A percentile compares a stretch with the other conserved stretches of the same genome.
Evolutionary conservation across 2,329 filamentous ascomycete species (phyloP).

Genomic region (Fusarium sp.): DNA sequence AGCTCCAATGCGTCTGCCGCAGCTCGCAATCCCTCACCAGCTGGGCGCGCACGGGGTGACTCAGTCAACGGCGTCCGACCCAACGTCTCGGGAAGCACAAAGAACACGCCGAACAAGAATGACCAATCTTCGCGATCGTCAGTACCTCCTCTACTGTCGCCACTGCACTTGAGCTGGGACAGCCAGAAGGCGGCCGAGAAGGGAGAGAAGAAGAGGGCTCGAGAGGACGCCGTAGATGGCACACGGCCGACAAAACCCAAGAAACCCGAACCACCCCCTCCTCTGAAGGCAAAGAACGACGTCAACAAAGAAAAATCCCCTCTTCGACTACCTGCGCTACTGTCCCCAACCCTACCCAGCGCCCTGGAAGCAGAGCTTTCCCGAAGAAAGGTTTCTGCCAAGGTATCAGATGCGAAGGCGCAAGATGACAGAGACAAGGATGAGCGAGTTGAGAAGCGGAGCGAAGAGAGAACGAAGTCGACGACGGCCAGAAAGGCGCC

Average conservation of each 20-base stretch:
- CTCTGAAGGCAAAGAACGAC: constrained; percentile 44
- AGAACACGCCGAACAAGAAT: constrained; percentile 52
- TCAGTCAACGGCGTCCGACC: constrained; percentile 58
- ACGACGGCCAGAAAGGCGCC: constrained; percentile 44
- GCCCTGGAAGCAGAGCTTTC: constrained; percentile 58
- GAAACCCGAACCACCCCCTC: constrained; percentile 42
- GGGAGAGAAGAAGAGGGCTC: constrained; percentile 50
- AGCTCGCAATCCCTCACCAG: constrained; percentile 49
- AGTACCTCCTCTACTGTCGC: constrained; percentile 66
- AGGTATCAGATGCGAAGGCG: constrained; percentile 25
- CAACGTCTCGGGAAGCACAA: constrained; percentile 48
- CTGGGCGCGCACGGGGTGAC: constrained; percentile 53
- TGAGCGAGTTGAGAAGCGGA: constrained; percentile 29
- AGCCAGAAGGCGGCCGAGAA: constrained; percentile 50
- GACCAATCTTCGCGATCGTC: constrained; percentile 53
- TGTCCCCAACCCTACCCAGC: constrained; percentile 68
- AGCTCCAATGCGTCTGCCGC: constrained; percentile 40
- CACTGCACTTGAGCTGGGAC: constrained; percentile 61
- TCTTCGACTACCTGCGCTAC: constrained; percentile 59
- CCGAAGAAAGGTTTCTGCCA: constrained; percentile 47
- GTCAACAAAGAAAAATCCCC: constrained; percentile 55
- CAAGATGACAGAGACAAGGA: constrained; percentile 39
- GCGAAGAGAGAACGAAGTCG: constrained; percentile 37
- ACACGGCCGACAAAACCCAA: constrained; percentile 47
- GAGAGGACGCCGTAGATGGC: constrained; percentile 45